Base-by-base conservation (phyloP, 441 rosid species). In the Jatropha podagrica region DNA sequence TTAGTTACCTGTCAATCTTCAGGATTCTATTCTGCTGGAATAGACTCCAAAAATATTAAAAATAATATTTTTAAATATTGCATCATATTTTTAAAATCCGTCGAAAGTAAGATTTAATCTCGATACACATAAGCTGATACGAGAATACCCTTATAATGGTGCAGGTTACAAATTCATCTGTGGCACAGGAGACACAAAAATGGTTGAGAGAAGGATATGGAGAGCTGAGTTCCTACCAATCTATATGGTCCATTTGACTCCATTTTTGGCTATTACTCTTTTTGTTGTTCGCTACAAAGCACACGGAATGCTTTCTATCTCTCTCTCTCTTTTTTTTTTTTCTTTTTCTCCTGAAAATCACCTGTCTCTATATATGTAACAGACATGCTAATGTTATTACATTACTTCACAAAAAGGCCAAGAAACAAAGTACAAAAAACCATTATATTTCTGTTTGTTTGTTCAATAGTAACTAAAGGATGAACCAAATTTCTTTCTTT, bases 231-330 rank as follows among this genome's bases (percentile, higher is more conserved):
- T 63, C 71, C 79, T 77, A 73, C 79, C 78, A 77, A 44, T 80
- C 85, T 52, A 74, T 86, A 67, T 84, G 89, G 87, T 81, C 87
- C 79, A 76, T 82, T 78, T 87, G 92, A 88, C 88, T 79, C 55
- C 77, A 77, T 61, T 75, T 81, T 87, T 79, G 87, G 83, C 68
- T 78, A 70, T 63, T 81, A 10, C 77, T 61, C 65, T 78, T 75
- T 42, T 52, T 62, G 54, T 76, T 79, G 20, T 55, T 59, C 55
- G 26, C 61, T 58, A 65, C 61, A 76, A 7, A 71, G 56, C 80
- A 79, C 83, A 85, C 78, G 81, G 81, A 73, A 74, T 84, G 89
- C 77, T 76, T 71, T 82, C 74, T n/a, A 61, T 42, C 56, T 68
- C n/a, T 58, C 40, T 40, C n/a, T 23, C 32, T 3, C 10, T 14